phyloP scores from a whole-genome alignment of 352 stramenopile genomes.

The Phytophthora macrochlamydospora region DNA sequence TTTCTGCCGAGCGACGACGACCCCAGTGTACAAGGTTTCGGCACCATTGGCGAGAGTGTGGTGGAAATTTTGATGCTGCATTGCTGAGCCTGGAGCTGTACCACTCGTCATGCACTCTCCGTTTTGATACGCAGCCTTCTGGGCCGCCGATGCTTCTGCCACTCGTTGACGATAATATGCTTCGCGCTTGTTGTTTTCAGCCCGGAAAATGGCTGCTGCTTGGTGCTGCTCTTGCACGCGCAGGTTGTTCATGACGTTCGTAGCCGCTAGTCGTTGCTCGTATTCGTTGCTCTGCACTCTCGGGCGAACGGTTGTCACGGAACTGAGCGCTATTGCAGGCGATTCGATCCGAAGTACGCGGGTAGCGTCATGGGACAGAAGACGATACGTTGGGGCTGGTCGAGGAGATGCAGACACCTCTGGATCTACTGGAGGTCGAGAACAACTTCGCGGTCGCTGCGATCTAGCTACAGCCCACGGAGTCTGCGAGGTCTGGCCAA shows the following conservation, averaged over 20 bases:
- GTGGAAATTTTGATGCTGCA: slow-evolving; percentile 35
- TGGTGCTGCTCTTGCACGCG: slow-evolving; percentile 36
- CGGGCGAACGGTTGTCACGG: slow-evolving; percentile 9
- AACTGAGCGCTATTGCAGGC: slow-evolving; percentile 18
- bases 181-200: slow-evolving; percentile 31
- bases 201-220: slow-evolving; percentile 23
- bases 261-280: slow-evolving; percentile 21
- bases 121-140: slow-evolving; percentile 10
- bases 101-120: slow-evolving; percentile 15
- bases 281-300: slow-evolving; percentile 1
- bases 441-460: slow-evolving; percentile 16
- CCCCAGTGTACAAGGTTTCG: slow-evolving; percentile 39
- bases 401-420: slow-evolving; percentile 8
- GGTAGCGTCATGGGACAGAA: slow-evolving; percentile 57
- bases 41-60: slow-evolving; percentile 27
- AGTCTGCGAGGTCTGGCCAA: slow-evolving; percentile 11
- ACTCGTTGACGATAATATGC: slow-evolving; percentile 12
- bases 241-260: slow-evolving; percentile 35
- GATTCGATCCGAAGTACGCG: slow-evolving; percentile 61
- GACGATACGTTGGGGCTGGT: slow-evolving; percentile 39
- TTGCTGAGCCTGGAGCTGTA: background rate
- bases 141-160: slow-evolving; percentile 3
- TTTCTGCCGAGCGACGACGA: slow-evolving; percentile 18
- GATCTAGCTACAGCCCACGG: slow-evolving; percentile 1
- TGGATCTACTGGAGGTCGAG: slow-evolving; percentile 5